Conservation (phyloP, 805 yeast species). For the Candida nitratophila region DNA sequence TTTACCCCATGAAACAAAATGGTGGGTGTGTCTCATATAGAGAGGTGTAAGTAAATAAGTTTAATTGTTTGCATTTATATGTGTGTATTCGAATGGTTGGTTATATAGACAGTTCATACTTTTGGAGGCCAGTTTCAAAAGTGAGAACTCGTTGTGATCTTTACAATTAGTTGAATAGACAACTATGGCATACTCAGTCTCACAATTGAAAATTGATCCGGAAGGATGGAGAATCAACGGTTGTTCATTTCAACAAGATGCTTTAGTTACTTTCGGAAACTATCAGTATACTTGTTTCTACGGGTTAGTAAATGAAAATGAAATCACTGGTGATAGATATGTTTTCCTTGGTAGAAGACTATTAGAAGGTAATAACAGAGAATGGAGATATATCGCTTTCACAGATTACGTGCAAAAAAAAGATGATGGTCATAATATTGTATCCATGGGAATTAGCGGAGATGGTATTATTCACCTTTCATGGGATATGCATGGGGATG, state of each 20-base stretch:
- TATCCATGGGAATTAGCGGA: constrained; percentile 17
- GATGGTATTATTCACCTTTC: constrained; percentile 15
- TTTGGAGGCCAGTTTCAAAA: too few species aligned
- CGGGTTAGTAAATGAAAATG: constrained; percentile 1
- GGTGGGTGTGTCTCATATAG: too few species aligned
- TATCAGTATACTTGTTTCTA: constrained; percentile 7
- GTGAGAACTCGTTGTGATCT: too few species aligned
- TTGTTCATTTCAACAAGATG: constrained; percentile 17
- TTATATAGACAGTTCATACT: too few species aligned
- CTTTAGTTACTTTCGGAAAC: constrained; percentile 8
- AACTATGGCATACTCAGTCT: not conserved
- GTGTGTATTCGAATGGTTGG: too few species aligned
- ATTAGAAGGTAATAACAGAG: not conserved
- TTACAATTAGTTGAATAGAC: not conserved
- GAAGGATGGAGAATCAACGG: constrained; percentile 13
- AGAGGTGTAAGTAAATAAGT: too few species aligned
- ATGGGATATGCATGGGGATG: constrained; percentile 18
- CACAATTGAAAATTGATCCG: constrained; percentile 5
- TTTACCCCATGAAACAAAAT: too few species aligned
- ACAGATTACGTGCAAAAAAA: constrained; percentile 11
- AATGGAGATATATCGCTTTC: constrained; percentile 10
- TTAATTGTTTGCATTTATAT: too few species aligned
- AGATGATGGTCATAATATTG: constrained; percentile 16
- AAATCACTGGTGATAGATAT: constrained; percentile 5
- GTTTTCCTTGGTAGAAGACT: constrained; percentile 10